Conservation (phyloP, 2,329 filamentous ascomycete genomes). For the Monosporascus sp. region DNA sequence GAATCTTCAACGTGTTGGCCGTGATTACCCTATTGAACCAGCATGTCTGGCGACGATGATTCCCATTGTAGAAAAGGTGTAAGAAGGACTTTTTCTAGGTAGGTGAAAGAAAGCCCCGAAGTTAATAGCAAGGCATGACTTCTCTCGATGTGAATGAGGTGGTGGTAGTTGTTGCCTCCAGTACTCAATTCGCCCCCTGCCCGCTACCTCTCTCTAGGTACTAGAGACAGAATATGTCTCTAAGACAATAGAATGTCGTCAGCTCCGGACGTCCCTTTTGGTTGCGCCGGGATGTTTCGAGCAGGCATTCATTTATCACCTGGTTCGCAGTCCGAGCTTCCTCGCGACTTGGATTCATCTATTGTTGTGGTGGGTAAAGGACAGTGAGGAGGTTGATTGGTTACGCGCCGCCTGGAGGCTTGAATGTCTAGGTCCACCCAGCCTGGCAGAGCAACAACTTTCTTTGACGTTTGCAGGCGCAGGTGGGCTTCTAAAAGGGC, state of each 20-base stretch:
- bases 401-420: background rate
- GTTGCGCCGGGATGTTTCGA: background rate
- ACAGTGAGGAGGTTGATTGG: background rate
- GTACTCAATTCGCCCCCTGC: background rate
- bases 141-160: background rate
- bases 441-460: background rate
- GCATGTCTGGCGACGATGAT: constrained; percentile 9
- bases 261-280: background rate
- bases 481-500: background rate
- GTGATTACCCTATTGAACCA: constrained; percentile 4
- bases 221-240: background rate
- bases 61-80: constrained; percentile 1
- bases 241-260: background rate
- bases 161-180: background rate
- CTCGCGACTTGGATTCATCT: background rate
- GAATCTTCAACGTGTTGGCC: constrained; percentile 7
- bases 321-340: background rate
- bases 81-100: background rate
- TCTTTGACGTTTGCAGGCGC: background rate
- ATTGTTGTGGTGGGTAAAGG: background rate
- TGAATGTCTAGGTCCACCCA: background rate
- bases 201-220: background rate
- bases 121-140: background rate
- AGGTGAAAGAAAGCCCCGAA: background rate
- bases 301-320: background rate